Evolutionary conservation across 768 basidiomycete genomes (phyloP), one percentile per base, ranked within the genome.

Genomic region (Amanita muscaria): DNA sequence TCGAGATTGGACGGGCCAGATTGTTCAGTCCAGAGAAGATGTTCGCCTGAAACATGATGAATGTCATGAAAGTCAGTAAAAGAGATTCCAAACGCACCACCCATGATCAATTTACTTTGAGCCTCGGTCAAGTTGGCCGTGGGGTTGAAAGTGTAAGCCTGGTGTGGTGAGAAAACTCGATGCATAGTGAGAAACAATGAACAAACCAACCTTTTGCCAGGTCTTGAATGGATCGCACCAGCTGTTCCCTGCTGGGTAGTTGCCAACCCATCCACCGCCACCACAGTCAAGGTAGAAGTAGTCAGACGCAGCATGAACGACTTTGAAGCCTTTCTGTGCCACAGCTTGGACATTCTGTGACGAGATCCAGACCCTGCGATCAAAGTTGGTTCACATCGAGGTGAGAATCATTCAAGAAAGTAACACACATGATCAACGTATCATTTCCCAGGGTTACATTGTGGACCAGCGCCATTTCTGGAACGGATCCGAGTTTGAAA

Each of bases 241-340:
- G 49, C 74, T 77, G 53, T 79, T 78, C 1, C 76, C 75, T 32
- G 49, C 31, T 36, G 50, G 34, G 48, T 61, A 59, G 30, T 73
- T 56, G 0, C 80, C 82, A 10, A 85, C 64, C 81, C 84, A 88
- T 12, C 71, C 79, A 10, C 85, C 86, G 3, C 57, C 74, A 23
- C 86, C 86, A 49, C 82, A 85, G 54, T 88, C 85, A 15, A 88
- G 76, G 60, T 91, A 89, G 60, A 89, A 88, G 61, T 77, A 83
- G 57, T 88, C 77, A n/a, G 76, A 79, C 3, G 84, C 68, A 1
- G 79, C 75, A 45, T 88, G 84, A 10, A 91, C 64, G 30, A 89
- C 59, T 36, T 66, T 62, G 67, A 66, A 77, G 0, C 79, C 79
- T 53, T 75, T 74, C 36, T 69, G 59, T 0, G 75, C 74, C 3